phyloP scores from a whole-genome alignment of 805 yeast species.

The Metschnikowia cubensis region DNA sequence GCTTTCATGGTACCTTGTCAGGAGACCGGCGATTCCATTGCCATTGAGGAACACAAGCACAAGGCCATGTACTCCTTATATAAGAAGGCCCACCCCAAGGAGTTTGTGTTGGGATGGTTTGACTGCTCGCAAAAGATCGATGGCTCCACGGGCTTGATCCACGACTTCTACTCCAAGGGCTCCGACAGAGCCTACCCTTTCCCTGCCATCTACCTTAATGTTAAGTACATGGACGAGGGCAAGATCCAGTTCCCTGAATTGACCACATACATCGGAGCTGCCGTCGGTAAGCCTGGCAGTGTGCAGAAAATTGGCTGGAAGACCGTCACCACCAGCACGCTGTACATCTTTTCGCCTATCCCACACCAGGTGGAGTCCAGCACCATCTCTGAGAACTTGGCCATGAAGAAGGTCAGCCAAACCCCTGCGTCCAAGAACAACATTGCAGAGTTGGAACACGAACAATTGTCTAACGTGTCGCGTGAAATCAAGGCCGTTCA shows the following conservation, averaged over 20 bases:
- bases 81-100: conserved; percentile 75
- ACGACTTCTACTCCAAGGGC: conserved; percentile 72
- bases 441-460: conserved; percentile 26
- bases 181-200: conserved; percentile 65
- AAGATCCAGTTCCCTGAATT: conserved; percentile 52
- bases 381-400: conserved; percentile 52
- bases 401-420: conserved; percentile 46
- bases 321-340: conserved; percentile 26
- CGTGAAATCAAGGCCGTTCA: conserved; percentile 45
- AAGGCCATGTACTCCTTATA: conserved; percentile 64
- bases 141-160: conserved; percentile 70
- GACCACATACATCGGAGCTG: conserved; percentile 71
- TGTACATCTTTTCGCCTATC: conserved; percentile 71
- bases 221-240: conserved; percentile 50
- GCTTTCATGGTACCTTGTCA: conserved; percentile 78
- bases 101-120: conserved; percentile 82
- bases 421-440: conserved; percentile 25
- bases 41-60: conserved; percentile 75
- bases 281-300: conserved; percentile 54
- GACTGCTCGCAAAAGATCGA: conserved; percentile 59
- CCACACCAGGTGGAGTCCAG: conserved; percentile 58
- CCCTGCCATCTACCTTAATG: conserved; percentile 76
- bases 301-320: conserved; percentile 40
- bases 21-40: conserved; percentile 70
- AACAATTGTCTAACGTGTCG: conserved; percentile 41